phyloP scores from a whole-genome alignment of 345 rosid genomes.

The Heritiera fomes region DNA sequence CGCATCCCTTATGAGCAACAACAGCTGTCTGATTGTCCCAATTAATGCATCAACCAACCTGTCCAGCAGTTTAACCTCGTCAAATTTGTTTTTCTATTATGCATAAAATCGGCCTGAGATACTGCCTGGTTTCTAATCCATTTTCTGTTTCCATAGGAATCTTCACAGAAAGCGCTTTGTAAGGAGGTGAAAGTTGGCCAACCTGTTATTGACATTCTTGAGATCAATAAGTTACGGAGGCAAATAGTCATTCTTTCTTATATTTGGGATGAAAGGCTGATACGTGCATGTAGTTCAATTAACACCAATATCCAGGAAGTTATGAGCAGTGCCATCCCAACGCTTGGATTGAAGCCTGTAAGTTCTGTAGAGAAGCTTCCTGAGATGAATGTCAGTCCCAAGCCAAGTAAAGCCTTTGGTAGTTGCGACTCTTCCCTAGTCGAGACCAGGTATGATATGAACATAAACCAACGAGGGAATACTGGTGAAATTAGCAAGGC shows the following conservation, averaged over 20 bases:
- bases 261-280: conserved; percentile 81
- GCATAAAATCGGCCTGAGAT: not conserved
- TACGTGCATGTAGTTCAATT: conserved; percentile 51
- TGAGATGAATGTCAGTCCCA: conserved; percentile 42
- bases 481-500: conserved; percentile 22
- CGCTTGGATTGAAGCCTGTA: conserved; percentile 39
- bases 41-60: conserved; percentile 5
- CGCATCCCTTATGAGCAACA: conserved; percentile 1
- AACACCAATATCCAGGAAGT: conserved; percentile 44
- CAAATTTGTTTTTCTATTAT: not conserved
- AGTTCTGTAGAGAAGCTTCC: conserved; percentile 52
- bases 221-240: conserved; percentile 75
- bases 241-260: conserved; percentile 71
- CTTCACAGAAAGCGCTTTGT: conserved; percentile 45
- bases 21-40: conserved; percentile 3
- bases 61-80: not conserved
- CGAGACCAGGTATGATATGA: conserved; percentile 37
- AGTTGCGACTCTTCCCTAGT: conserved; percentile 42
- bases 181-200: conserved; percentile 49
- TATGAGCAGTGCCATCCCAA: conserved; percentile 33
- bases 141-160: conserved; percentile 48
- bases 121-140: conserved; percentile 4
- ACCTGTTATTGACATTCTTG: conserved; percentile 74
- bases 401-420: conserved; percentile 36
- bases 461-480: conserved; percentile 34